A percentile compares a stretch with the other conserved stretches of the same genome.
These are phyloP conservation scores for Trifolium dubium DNA, from an alignment of 306 rosid species.

Conservation along the genomic window DNA sequence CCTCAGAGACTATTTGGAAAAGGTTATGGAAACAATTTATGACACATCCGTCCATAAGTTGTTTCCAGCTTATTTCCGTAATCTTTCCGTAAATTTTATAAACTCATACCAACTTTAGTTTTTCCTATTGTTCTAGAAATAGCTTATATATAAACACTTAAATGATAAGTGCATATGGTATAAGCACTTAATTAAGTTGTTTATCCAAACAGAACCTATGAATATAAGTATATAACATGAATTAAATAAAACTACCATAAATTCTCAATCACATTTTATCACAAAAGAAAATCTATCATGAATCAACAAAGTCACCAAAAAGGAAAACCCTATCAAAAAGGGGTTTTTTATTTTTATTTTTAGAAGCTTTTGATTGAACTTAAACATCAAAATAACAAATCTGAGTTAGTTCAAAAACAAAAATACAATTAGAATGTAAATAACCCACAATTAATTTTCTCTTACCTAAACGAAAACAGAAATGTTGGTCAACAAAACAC, in stretches of 20 bases:
- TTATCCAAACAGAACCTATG: background rate
- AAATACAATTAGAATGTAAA: background rate
- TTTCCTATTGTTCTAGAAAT: background rate
- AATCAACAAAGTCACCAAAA: background rate
- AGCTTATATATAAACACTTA: background rate
- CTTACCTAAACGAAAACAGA: background rate
- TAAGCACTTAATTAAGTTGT: background rate
- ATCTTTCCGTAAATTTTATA: background rate
- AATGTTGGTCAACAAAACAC: background rate
- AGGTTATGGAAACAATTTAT: background rate
- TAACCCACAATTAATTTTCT: background rate
- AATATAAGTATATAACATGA: background rate
- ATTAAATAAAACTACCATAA: constrained; percentile 16
- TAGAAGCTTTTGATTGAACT: constrained; percentile 3
- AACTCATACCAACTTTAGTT: background rate
- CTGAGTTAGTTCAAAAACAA: background rate
- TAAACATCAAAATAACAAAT: background rate
- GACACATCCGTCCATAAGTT: background rate
- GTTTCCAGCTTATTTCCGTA: background rate
- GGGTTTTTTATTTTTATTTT: background rate
- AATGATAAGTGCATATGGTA: background rate
- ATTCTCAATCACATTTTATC: background rate
- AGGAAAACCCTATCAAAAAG: constrained; percentile 14
- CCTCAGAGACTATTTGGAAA: background rate
- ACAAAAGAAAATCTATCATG: constrained; percentile 2